Base-by-base conservation (phyloP, 1,139 yeast genomes). In the Pichia sp. region DNA sequence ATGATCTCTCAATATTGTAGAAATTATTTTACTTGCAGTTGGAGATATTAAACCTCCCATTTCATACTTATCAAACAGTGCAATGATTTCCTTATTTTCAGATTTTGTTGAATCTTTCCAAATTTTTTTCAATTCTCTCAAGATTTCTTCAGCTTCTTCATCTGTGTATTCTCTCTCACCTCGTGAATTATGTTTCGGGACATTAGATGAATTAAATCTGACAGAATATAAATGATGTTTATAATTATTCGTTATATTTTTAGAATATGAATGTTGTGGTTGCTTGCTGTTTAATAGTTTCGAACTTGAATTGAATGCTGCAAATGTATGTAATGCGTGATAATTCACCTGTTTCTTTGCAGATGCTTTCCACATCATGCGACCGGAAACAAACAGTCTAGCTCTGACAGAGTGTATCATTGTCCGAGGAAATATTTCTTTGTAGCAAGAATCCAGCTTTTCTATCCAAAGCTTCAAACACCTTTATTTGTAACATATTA, bases 21-120 rank as follows among this genome's bases (percentile, higher is more conserved):
- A 56, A 26, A 61, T 53, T 46, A 63, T 52, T 40, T 59, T 59
- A 9, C 61, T 53, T n/a, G 65, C 59, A 26, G 59, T 52, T 7
- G 63, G 62, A n/a, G 63, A 58, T 22, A 58, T 55, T 45, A 63
- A 39, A 7, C 64, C 66, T 20, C 64, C 64, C 47, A 64, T 60
- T 45, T 62, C 51, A 45, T 60, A 59, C 38, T 59, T 54, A 18
- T 57, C 57, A 41, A 63, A 57, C 27, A 64, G 40, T 40, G 46
- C 46, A 26, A 47, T 53, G 20, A 58, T 42, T 41, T 50, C 48
- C 30, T 58, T 56, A 4, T 48, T 50, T 35, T 58, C 60, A 15
- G 54, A 47, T 20, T 57, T 42, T 4, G 53, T 46, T 12, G 49
- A 46, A 47, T 62, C 56, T 18, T 46, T 42, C 66, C 65, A 62